A percentile compares a stretch with the other conserved stretches of the same genome.
Conservation (phyloP, 139 green algal species). For the Raphidocelis subcapitata region DNA sequence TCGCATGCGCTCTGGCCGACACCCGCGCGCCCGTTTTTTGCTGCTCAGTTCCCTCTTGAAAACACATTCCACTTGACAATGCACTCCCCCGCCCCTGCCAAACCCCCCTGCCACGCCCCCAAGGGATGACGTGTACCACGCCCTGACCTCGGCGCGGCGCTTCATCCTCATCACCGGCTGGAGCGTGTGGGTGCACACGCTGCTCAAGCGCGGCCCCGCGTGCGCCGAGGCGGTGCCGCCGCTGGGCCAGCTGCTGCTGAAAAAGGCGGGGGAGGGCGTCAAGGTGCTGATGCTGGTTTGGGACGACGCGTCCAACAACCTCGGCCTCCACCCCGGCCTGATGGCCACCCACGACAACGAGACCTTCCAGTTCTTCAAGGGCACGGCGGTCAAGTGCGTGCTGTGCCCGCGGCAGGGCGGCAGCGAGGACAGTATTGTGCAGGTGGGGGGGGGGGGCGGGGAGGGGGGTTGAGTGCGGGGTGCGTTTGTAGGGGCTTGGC, state of each 20-base stretch:
- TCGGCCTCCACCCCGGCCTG: constrained; percentile 31
- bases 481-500: too few species aligned
- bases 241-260: constrained; percentile 58
- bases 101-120: too few species aligned
- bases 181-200: constrained; percentile 46
- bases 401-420: constrained; percentile 34
- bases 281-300: constrained; percentile 59
- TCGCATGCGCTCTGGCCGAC: too few species aligned
- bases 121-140: constrained; percentile 37
- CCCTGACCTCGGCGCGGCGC: constrained; percentile 29
- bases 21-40: neutral
- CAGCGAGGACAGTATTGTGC: constrained; percentile 23
- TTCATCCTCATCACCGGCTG: constrained; percentile 67
- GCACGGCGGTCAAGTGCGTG: constrained; percentile 46
- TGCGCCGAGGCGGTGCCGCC: neutral
- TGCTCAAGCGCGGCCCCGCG: constrained; percentile 27
- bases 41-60: neutral
- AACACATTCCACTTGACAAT: neutral
- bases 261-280: constrained; percentile 50
- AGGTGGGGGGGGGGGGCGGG: constrained; percentile 6
- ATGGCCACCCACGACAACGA: constrained; percentile 64
- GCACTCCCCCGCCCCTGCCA: neutral
- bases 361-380: constrained; percentile 50
- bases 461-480: too few species aligned
- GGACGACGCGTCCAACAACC: constrained; percentile 55